Evolutionary conservation across 2,329 filamentous ascomycete species (phyloP).

Genomic region (Cyphellophora attinorum): DNA sequence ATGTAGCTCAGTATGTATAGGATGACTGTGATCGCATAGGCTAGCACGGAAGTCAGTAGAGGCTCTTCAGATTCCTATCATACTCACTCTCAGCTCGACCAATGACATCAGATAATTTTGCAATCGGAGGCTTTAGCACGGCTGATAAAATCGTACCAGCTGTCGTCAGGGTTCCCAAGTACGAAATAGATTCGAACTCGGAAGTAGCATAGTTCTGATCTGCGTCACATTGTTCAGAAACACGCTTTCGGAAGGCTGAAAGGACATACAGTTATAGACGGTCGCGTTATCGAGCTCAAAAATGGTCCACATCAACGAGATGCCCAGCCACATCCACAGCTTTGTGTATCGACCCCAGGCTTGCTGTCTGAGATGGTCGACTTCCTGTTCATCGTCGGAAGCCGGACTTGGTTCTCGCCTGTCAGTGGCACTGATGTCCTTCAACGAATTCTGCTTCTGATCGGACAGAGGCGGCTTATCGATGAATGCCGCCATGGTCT

Average conservation of each 20-base stretch:
- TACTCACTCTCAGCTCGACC: conserved; percentile 28
- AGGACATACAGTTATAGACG: conserved; percentile 29
- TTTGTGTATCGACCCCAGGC: neutral
- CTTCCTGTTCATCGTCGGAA: too few relatives aligned
- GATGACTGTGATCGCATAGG: conserved; percentile 20
- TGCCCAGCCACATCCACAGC: conserved; percentile 1
- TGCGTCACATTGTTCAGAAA: conserved; percentile 15
- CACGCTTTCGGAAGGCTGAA: conserved; percentile 30
- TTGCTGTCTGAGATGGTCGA: neutral
- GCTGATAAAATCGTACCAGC: conserved; percentile 29
- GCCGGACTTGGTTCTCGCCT: too few relatives aligned
- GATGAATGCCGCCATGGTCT: too few relatives aligned
- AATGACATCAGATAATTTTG: conserved; percentile 34
- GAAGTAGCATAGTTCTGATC: conserved; percentile 32
- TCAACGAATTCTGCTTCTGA: too few relatives aligned
- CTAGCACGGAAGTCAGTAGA: conserved; percentile 1
- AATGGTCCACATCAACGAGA: conserved; percentile 1
- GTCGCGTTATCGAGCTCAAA: conserved; percentile 27
- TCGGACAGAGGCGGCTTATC: too few relatives aligned
- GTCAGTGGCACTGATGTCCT: too few relatives aligned
- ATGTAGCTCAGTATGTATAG: conserved; percentile 30
- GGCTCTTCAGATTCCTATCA: conserved; percentile 22
- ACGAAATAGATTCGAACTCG: conserved; percentile 25
- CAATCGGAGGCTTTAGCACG: conserved; percentile 31
- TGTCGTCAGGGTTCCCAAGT: conserved; percentile 15